These are phyloP conservation scores for Blastobotrys aristatus DNA, from an alignment of 1,139 yeast species.

Conservation along the genomic window DNA sequence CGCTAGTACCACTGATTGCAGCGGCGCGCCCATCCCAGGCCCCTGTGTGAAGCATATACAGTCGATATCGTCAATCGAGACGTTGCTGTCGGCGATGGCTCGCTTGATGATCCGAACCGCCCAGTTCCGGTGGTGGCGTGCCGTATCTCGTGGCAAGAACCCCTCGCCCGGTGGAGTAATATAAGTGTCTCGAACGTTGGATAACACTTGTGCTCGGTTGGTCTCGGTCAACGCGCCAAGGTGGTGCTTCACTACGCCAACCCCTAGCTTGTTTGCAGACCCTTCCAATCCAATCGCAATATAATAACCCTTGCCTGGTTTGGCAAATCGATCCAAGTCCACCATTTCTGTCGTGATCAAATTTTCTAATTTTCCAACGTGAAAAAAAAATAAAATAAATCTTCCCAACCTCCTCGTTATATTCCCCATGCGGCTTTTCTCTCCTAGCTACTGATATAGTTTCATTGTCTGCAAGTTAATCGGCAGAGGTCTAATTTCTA, in stretches of 20 bases:
- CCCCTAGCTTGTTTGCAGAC: constrained; percentile 92
- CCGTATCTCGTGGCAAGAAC: constrained; percentile 91
- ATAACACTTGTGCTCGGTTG: constrained; percentile 68
- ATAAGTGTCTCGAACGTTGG: constrained; percentile 92
- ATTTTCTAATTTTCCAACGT: too few relatives aligned
- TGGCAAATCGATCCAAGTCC: constrained; percentile 23
- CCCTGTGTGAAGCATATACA: constrained; percentile 96
- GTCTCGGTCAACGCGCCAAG: constrained; percentile 38
- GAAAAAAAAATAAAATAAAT: too few relatives aligned
- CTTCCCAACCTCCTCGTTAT: too few relatives aligned
- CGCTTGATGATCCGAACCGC: constrained; percentile 70
- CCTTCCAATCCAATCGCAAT: constrained; percentile 91
- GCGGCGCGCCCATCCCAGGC: constrained; percentile 99
- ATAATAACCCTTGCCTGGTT: constrained; percentile 27
- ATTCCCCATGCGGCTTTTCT: too few relatives aligned
- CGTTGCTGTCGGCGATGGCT: constrained; percentile 60
- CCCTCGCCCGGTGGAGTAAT: constrained; percentile 98
- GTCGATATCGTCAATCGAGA: constrained; percentile 58
- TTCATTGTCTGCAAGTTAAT: not conserved
- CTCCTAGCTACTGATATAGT: too few relatives aligned
- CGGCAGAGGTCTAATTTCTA: not conserved
- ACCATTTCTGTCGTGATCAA: constrained; percentile 8
- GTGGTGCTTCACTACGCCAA: constrained; percentile 78
- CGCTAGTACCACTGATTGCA: constrained; percentile 87
- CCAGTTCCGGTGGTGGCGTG: constrained; percentile 95